Conservation (phyloP, 495 filamentous ascomycete genomes). For the Physcia stellaris region DNA sequence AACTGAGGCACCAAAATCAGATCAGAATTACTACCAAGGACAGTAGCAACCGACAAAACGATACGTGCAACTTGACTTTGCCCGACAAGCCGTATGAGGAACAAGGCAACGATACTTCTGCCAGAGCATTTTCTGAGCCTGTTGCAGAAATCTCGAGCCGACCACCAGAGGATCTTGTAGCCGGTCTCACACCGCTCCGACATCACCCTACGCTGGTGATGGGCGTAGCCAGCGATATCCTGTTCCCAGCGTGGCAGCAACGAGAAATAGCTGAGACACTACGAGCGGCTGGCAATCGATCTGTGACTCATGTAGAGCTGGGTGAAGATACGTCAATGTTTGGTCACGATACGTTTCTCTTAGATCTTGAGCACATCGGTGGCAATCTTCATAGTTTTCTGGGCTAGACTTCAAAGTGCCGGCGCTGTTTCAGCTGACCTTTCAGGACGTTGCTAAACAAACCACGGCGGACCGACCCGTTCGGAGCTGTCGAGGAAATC, state of each 20-base stretch:
- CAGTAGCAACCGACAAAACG: conserved; percentile 17
- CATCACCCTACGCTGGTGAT: conserved; percentile 74
- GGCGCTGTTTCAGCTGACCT: too few species aligned
- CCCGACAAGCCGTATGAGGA: conserved; percentile 81
- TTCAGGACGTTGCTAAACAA: too few species aligned
- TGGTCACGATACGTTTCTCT: conserved; percentile 90
- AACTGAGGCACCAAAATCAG: conserved; percentile 34
- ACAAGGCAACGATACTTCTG: conserved; percentile 34
- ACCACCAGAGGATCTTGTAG: conserved; percentile 65
- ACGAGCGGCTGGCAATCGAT: conserved; percentile 57
- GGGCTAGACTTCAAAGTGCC: conserved; percentile 24
- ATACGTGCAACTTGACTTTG: conserved; percentile 67
- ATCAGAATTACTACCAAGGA: conserved; percentile 30
- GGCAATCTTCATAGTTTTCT: conserved; percentile 70
- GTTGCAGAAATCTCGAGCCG: conserved; percentile 12
- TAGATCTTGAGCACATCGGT: conserved; percentile 87
- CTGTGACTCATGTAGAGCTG: conserved; percentile 75
- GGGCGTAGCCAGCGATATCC: conserved; percentile 88
- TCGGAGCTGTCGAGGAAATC: too few species aligned
- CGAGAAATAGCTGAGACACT: conserved; percentile 83
- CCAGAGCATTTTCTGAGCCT: conserved; percentile 10
- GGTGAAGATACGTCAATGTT: conserved; percentile 87
- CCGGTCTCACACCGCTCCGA: conserved; percentile 54
- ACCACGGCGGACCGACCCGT: too few species aligned
- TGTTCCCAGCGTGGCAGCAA: conserved; percentile 98